These are phyloP conservation scores for Camellia japonica DNA, from an alignment of 148 eudicot species.

Conservation along the genomic window DNA sequence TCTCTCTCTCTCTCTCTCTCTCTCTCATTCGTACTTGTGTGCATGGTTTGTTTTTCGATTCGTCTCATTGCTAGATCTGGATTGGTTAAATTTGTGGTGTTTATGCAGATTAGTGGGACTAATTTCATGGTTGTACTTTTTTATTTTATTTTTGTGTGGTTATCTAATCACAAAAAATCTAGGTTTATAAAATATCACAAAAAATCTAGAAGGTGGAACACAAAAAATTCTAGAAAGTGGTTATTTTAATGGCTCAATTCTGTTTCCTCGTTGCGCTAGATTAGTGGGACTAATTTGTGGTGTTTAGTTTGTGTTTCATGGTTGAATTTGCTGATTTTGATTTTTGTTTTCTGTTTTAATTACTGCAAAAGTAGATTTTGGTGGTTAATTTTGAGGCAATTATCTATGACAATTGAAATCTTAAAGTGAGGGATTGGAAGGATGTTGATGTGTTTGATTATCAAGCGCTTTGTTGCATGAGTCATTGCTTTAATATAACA, in stretches of 20 bases:
- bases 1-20: background rate
- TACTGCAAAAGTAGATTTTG: too few relatives aligned
- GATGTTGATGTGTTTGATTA: background rate
- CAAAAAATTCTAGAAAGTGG: too few relatives aligned
- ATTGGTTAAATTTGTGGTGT: background rate
- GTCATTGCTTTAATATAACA: background rate
- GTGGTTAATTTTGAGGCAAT: background rate
- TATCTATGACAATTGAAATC: background rate
- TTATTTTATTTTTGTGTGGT: too few relatives aligned
- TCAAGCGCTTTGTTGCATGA: background rate
- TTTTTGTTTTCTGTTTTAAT: background rate
- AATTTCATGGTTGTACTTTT: too few relatives aligned
- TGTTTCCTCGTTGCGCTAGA: too few relatives aligned
- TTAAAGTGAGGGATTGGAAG: background rate
- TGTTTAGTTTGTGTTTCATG: too few relatives aligned
- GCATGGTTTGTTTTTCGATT: background rate
- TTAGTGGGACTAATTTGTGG: too few relatives aligned
- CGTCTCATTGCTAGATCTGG: background rate
- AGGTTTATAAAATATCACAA: too few relatives aligned
- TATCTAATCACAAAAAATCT: too few relatives aligned
- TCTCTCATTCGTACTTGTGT: background rate
- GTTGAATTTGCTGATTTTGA: background rate
- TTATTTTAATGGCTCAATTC: too few relatives aligned
- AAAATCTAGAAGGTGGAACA: too few relatives aligned
- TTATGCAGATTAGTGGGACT: background rate